Evolutionary conservation across 306 rosid genomes (phyloP).

Genomic region (Crotalaria pallida): DNA sequence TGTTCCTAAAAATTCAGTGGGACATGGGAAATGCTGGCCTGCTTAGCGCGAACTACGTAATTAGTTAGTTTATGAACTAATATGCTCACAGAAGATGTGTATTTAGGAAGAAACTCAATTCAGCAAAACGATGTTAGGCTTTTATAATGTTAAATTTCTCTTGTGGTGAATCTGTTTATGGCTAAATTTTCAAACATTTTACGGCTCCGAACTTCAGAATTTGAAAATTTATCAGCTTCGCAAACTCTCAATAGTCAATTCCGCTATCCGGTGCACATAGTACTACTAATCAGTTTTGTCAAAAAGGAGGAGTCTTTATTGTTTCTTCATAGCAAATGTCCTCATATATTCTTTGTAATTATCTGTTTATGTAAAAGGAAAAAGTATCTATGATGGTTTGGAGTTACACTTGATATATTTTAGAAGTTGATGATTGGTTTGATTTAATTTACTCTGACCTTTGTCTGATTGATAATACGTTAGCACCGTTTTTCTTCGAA

Average conservation of each 20-base stretch:
- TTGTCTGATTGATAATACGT: background rate
- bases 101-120: background rate
- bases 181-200: background rate
- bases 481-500: no score
- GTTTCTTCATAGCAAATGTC: background rate
- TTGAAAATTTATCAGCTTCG: background rate
- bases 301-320: background rate
- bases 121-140: background rate
- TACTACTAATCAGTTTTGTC: background rate
- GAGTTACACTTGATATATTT: background rate
- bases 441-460: conserved; percentile 11
- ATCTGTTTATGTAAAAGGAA: background rate
- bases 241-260: background rate
- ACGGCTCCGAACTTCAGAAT: background rate
- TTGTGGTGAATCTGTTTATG: background rate
- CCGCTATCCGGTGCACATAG: no score
- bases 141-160: no score
- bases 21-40: background rate
- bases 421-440: conserved; percentile 3
- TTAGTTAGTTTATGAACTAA: background rate
- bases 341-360: background rate
- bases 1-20: no score
- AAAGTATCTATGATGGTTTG: background rate
- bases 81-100: background rate
- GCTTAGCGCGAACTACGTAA: background rate